Conservation (phyloP, 2,329 filamentous ascomycete genomes). For the Penicillium sp. region DNA sequence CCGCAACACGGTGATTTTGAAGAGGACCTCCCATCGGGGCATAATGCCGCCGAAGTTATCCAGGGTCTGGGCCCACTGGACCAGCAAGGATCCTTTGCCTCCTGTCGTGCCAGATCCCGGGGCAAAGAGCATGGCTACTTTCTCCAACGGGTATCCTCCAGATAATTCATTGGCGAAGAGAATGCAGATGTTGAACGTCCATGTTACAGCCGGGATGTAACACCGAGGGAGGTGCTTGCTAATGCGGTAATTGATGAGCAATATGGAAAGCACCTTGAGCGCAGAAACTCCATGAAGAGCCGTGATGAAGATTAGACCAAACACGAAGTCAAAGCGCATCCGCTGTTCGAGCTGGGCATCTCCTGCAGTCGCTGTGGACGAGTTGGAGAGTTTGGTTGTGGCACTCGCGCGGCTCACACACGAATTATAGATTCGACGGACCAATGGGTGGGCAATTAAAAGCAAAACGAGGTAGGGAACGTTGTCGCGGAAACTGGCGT, state of each 20-base stretch:
- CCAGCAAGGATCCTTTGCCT: constrained; percentile 47
- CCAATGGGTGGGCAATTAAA: constrained; percentile 73
- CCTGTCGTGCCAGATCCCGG: constrained; percentile 28
- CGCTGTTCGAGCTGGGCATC: constrained; percentile 66
- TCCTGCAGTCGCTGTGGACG: constrained; percentile 37
- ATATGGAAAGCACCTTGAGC: constrained; percentile 76
- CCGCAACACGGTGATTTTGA: constrained; percentile 91
- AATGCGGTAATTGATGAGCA: constrained; percentile 79
- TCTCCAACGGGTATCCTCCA: constrained; percentile 71
- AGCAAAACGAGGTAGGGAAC: constrained; percentile 76
- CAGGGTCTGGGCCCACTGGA: constrained; percentile 68
- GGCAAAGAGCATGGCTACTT: constrained; percentile 57
- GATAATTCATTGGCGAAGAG: constrained; percentile 89
- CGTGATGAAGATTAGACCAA: constrained; percentile 75
- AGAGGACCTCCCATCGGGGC: constrained; percentile 91
- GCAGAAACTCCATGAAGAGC: constrained; percentile 83
- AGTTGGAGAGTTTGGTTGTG: constrained; percentile 18
- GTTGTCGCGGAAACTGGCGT: constrained; percentile 79
- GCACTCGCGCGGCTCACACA: constrained; percentile 46
- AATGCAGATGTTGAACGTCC: constrained; percentile 83
- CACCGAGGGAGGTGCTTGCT: constrained; percentile 69
- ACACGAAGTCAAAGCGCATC: constrained; percentile 77
- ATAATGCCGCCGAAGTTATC: constrained; percentile 83
- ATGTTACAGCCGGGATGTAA: constrained; percentile 74
- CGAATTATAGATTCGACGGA: constrained; percentile 70